A percentile compares a stretch with the other conserved stretches of the same genome.
phyloP scores from a whole-genome alignment of 805 yeast genomes.

The Ogataea pilisensis region DNA sequence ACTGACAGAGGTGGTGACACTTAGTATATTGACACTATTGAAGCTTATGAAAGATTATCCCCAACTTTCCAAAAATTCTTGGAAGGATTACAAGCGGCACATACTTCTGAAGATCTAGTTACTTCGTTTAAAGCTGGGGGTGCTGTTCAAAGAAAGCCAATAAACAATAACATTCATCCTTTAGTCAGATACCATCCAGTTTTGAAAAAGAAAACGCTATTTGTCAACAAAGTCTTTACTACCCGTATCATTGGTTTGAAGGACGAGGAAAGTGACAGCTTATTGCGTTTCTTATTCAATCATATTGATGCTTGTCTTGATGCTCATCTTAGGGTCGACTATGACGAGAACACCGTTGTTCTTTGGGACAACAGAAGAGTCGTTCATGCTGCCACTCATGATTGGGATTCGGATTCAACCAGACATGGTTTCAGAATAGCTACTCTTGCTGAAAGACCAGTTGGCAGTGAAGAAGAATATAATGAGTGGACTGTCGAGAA shows the following conservation, averaged over 20 bases:
- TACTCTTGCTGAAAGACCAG: constrained; percentile 63
- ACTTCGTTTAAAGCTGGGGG: constrained; percentile 45
- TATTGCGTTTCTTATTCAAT: constrained; percentile 49
- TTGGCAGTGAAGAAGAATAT: constrained; percentile 13
- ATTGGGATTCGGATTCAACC: constrained; percentile 55
- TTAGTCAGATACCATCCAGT: constrained; percentile 64
- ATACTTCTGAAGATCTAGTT: constrained; percentile 65
- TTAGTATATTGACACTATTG: constrained; percentile 56
- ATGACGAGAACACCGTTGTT: constrained; percentile 62
- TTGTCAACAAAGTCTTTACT: constrained; percentile 53
- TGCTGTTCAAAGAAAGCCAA: constrained; percentile 54
- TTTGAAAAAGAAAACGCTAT: constrained; percentile 51
- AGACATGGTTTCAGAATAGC: constrained; percentile 68
- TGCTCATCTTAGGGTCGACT: constrained; percentile 57
- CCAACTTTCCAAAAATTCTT: constrained; percentile 54
- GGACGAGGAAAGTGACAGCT: constrained; percentile 56
- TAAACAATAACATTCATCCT: constrained; percentile 57
- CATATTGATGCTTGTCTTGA: constrained; percentile 47
- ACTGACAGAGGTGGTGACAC: constrained; percentile 61
- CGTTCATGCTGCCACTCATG: constrained; percentile 58
- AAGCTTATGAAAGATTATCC: constrained; percentile 62
- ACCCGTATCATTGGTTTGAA: constrained; percentile 62
- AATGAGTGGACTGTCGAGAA: constrained; percentile 14
- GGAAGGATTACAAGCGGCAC: constrained; percentile 55
- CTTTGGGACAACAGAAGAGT: constrained; percentile 70